Evolutionary conservation across 1,139 yeast species (phyloP).

Genomic region (Kurtzmaniella quercitrusa): DNA sequence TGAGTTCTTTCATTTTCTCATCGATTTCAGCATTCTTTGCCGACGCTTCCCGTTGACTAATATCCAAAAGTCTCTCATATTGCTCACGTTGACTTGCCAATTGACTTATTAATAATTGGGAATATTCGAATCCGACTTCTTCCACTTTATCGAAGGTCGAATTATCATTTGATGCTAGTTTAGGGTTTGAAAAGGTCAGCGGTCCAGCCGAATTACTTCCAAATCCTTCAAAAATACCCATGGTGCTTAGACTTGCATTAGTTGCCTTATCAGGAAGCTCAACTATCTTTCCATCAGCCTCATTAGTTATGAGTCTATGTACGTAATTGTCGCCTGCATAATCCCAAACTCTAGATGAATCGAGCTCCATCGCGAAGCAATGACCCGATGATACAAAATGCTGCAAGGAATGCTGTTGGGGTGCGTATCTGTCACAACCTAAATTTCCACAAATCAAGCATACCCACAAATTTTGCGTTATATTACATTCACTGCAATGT

Average conservation of each 20-base stretch:
- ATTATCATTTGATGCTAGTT: conserved; percentile 5
- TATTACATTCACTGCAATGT: conserved; percentile 33
- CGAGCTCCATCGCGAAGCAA: conserved; percentile 87
- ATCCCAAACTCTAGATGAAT: conserved; percentile 91
- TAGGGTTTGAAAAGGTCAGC: conserved; percentile 4
- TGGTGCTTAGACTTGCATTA: conserved; percentile 21
- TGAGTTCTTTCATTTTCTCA: conserved; percentile 27
- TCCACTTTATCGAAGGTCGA: conserved; percentile 33
- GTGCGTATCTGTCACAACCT: conserved; percentile 64
- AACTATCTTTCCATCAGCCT: conserved; percentile 79
- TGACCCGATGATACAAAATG: conserved; percentile 79
- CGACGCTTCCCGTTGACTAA: conserved; percentile 9
- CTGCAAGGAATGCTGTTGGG: conserved; percentile 75
- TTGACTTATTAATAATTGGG: conserved; percentile 73
- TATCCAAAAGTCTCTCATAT: conserved; percentile 57
- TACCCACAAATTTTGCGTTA: conserved; percentile 34
- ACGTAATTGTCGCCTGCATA: conserved; percentile 91
- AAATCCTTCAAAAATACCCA: conserved; percentile 11
- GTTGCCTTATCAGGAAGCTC: conserved; percentile 51
- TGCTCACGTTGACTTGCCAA: conserved; percentile 86
- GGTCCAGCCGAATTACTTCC: conserved; percentile 4
- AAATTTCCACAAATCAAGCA: conserved; percentile 45
- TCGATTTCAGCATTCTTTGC: conserved; percentile 27
- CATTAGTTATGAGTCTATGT: conserved; percentile 80
- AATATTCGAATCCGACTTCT: conserved; percentile 70